Evolutionary conservation across 2,329 filamentous ascomycete species (phyloP).

Genomic region (Blumeria graminis): DNA sequence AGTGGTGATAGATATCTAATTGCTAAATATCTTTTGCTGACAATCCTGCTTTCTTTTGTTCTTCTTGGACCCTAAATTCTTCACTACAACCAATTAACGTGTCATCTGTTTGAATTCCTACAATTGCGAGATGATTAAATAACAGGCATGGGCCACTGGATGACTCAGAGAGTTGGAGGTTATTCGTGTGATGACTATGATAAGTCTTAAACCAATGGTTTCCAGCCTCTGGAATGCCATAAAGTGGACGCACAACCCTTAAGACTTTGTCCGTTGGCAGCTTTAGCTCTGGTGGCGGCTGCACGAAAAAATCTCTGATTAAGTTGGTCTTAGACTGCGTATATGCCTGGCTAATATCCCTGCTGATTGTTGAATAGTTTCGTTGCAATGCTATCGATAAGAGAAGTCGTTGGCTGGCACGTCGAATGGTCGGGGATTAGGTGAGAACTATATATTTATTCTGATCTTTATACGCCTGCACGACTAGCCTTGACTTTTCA

Average conservation of each 20-base stretch:
- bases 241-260: too few species aligned
- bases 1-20: not conserved
- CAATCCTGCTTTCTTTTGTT: conserved; percentile 1
- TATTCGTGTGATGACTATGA: conserved; percentile 1
- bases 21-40: not conserved
- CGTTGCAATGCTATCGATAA: conserved; percentile 1
- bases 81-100: conserved; percentile 2
- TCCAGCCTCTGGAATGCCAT: not conserved
- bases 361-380: not conserved
- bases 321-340: conserved; percentile 2
- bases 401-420: conserved; percentile 2
- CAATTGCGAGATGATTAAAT: conserved; percentile 1
- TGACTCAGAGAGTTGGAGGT: conserved; percentile 2
- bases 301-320: conserved; percentile 3
- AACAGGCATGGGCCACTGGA: conserved; percentile 3
- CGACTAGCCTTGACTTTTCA: conserved; percentile 5
- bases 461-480: conserved; percentile 4
- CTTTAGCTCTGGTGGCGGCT: not conserved
- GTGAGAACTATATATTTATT: conserved; percentile 3
- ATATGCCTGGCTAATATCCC: conserved; percentile 4
- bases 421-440: conserved; percentile 5
- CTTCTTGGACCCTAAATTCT: not conserved
- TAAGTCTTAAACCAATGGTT: conserved; percentile 3
- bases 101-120: conserved; percentile 4
- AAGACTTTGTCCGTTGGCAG: not conserved